Base-by-base conservation (phyloP, 441 rosid genomes). In the Cnidoscolus chayamansa region DNA sequence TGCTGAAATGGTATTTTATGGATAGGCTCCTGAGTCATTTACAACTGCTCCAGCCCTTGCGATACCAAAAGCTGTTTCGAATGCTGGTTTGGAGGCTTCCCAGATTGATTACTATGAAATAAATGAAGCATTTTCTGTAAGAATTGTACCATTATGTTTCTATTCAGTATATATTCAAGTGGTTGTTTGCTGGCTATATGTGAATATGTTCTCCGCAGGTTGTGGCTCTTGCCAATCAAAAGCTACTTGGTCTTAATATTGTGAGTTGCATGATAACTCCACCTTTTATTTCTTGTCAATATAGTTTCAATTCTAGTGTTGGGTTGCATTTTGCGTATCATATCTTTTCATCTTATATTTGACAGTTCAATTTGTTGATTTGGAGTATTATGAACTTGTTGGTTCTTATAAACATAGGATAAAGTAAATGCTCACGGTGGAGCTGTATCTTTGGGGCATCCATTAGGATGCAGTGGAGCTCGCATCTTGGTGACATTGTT, bases 381-480 rank as follows among this genome's bases (percentile, higher is more conserved):
- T 43, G 32, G 10, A 30, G 1, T 65, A 32, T 17, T 30, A 12
- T 40, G 58, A 49, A 57, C 25, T 16, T 85, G 15, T 60, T 80
- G 70, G 79, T 62, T 55, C 19, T 31, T 48, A 7, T 70, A 32
- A 37, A 51, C 77, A 50, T 89, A 93, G 99, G 90, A 90, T 72
- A 91, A 84, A 71, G 85, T 87, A 60, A 95, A 95, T 77, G 97
- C 83, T 32, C 92, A 92, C 9, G 99, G 99, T 63, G 99, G 99
- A 74, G 98, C 97, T 64, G 98, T 93, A 61, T 84, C 98, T 0
- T 84, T 95, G 79, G 99, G 99, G 68, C 97, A 95, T 78, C 99
- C 99, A 74, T 78, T 93, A 80, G 99, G 99, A 37, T 95, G 99
- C 87, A 95, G 99, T 40, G 99, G 98, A 32, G 99, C 98, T 53